These are phyloP conservation scores for Saturnispora serradocipensis DNA, from an alignment of 805 yeast species.

Conservation along the genomic window DNA sequence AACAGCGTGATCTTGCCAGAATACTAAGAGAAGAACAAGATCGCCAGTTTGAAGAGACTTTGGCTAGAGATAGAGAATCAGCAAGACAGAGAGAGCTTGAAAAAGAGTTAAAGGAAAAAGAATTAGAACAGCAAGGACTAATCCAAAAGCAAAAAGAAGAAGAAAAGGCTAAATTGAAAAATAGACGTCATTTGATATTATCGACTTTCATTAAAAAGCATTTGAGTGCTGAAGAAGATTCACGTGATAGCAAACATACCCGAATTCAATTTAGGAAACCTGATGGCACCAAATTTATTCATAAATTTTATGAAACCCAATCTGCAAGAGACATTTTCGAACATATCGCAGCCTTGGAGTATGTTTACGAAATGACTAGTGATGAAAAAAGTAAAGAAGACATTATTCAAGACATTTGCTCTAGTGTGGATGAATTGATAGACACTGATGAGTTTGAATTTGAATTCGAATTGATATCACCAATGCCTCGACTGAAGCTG, in stretches of 20 bases:
- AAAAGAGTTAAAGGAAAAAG: constrained; percentile 17
- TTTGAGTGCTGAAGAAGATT: constrained; percentile 8
- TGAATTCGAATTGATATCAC: constrained; percentile 28
- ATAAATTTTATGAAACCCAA: constrained; percentile 33
- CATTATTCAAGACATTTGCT: constrained; percentile 4
- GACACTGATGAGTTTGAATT: constrained; percentile 16
- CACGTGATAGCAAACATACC: constrained; percentile 27
- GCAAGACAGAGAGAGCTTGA: constrained; percentile 33
- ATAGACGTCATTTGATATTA: constrained; percentile 2
- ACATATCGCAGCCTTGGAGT: constrained; percentile 36
- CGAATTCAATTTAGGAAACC: constrained; percentile 48
- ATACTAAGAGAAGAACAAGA: constrained; percentile 57
- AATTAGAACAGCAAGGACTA: constrained; percentile 11
- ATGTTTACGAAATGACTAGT: constrained; percentile 10
- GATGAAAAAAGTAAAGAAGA: constrained; percentile 6
- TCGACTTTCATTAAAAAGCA: constrained; percentile 6
- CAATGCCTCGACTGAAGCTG: constrained; percentile 29
- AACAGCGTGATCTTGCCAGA: constrained; percentile 51
- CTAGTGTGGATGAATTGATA: constrained; percentile 10
- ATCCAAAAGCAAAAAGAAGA: constrained; percentile 15
- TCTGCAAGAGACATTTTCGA: constrained; percentile 40
- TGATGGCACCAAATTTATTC: constrained; percentile 40
- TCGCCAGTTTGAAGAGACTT: constrained; percentile 52
- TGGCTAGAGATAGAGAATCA: constrained; percentile 47
- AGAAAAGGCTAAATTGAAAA: constrained; percentile 10